Evolutionary conservation across 805 yeast species (phyloP).

Genomic region (Myxozyma sirexii): DNA sequence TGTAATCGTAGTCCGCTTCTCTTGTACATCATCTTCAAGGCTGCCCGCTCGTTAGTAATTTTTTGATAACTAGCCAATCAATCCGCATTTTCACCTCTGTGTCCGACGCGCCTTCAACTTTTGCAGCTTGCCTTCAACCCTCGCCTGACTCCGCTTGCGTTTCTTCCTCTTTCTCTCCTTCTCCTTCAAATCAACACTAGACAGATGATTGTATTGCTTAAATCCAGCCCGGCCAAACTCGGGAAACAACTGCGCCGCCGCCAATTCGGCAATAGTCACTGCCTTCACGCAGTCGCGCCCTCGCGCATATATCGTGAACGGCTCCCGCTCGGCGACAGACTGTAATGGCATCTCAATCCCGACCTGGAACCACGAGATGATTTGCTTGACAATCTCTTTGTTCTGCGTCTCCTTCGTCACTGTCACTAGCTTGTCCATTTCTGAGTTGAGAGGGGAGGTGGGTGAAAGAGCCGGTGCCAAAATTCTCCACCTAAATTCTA

Average conservation of each 20-base stretch:
- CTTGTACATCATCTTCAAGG: too few relatives aligned
- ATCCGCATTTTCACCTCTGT: too few relatives aligned
- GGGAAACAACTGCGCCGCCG: background rate
- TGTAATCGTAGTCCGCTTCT: too few relatives aligned
- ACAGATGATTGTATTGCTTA: conserved; percentile 12
- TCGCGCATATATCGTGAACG: background rate
- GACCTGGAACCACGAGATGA: too few relatives aligned
- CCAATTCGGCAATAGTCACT: conserved; percentile 14
- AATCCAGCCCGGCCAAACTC: background rate
- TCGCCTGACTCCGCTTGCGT: conserved; percentile 7
- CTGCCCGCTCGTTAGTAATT: too few relatives aligned
- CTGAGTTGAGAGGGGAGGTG: too few relatives aligned
- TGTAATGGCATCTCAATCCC: too few relatives aligned
- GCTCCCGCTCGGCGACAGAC: background rate
- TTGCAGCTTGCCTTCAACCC: background rate
- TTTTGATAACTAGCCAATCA: too few relatives aligned
- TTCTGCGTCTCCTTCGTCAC: background rate
- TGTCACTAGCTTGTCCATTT: background rate
- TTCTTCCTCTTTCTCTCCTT: background rate
- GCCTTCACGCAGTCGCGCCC: conserved; percentile 19
- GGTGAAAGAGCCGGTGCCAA: too few relatives aligned
- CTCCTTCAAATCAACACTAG: background rate
- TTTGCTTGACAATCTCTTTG: too few relatives aligned
- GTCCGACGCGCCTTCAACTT: background rate
- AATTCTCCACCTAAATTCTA: too few relatives aligned